Base-by-base conservation (phyloP, 2,329 filamentous ascomycete species). In the Chrysoporthe cubensis region DNA sequence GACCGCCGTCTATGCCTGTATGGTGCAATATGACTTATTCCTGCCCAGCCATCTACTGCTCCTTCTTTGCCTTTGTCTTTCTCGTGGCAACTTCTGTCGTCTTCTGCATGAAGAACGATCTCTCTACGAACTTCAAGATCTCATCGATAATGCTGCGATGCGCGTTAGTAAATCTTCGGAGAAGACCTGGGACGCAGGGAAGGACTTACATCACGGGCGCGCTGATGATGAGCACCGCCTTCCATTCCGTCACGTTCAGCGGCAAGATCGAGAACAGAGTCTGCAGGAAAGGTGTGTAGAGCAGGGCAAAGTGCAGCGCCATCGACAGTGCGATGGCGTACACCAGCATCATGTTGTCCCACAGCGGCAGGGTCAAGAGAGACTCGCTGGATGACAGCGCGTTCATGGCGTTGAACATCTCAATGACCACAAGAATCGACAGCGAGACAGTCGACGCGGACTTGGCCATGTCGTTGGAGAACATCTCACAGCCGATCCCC, bases 341-440 rank as follows among this genome's bases (percentile, higher is more conserved):
- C 66, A 99, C 93, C 21, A 99, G 90, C 86, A 97, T 96, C 91
- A 97, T 96, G 83, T 99, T 99, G 77, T 95, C 89, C 95, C 95
- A 97, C n/a, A 99, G 84, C 11, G 94, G 95, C 71, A 99, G 87
- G 2, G 94, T 97, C 66, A 99, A 81, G 14, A 99, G 88, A 18
- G 93, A 97, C 81, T 99, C 96, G 79, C 93, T 97, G 0, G 94
- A 97, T 1, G 94, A 97, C 43, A 99, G 87, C 0, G 95, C 96
- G 77, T 99, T 99, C 91, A 98, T 95, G 74, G 96, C 96, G 81
- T 99, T 99, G 78, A 99, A 88, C 96, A 99, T 99, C 83, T 99
- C 96, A 76, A 99, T 98, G 69, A 97, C 94, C 58, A 99, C 96
- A 21, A 99, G 86, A 75, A 91, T 91, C 3, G 93, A 97, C 70